These are phyloP conservation scores for Fonsecaea nubica DNA, from an alignment of 2,329 filamentous ascomycete genomes.

Conservation along the genomic window DNA sequence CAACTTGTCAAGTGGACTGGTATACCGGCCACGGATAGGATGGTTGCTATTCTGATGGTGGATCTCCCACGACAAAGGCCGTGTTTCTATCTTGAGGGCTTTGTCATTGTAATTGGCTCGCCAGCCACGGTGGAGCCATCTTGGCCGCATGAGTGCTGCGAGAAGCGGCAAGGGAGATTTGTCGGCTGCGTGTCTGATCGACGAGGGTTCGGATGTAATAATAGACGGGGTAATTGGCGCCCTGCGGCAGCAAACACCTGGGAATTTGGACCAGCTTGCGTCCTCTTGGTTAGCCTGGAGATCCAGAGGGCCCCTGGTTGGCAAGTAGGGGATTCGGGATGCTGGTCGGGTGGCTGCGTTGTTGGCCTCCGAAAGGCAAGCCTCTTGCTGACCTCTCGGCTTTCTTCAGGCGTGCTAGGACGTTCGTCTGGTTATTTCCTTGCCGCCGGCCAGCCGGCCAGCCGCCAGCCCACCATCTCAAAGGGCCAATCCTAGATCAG, in stretches of 20 bases:
- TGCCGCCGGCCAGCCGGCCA: slow-evolving; percentile 26
- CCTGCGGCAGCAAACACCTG: slow-evolving; percentile 9
- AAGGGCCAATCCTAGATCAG: not conserved
- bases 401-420: slow-evolving; percentile 18
- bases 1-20: slow-evolving; percentile 32
- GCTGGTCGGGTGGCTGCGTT: slow-evolving; percentile 5
- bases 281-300: slow-evolving; percentile 18
- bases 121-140: slow-evolving; percentile 24
- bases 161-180: slow-evolving; percentile 38
- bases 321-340: not conserved
- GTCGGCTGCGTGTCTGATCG: slow-evolving; percentile 19
- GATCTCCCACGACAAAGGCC: slow-evolving; percentile 20
- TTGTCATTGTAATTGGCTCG: slow-evolving; percentile 26
- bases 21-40: slow-evolving; percentile 30
- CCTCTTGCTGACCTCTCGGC: slow-evolving; percentile 24
- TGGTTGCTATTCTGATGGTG: slow-evolving; percentile 22
- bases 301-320: not conserved
- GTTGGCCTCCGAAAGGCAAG: slow-evolving; percentile 22
- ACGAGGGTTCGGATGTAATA: slow-evolving; percentile 27
- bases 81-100: slow-evolving; percentile 35
- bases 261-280: slow-evolving; percentile 14
- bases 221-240: slow-evolving; percentile 30
- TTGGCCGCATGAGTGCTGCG: slow-evolving; percentile 24
- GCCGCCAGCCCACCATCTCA: slow-evolving; percentile 25
- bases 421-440: slow-evolving; percentile 27